Percentiles rank a stretch among this genome's conserved stretches.
These are phyloP conservation scores for Penicillium cosmopolitanum DNA, from an alignment of 495 filamentous ascomycete species.

Conservation along the genomic window DNA sequence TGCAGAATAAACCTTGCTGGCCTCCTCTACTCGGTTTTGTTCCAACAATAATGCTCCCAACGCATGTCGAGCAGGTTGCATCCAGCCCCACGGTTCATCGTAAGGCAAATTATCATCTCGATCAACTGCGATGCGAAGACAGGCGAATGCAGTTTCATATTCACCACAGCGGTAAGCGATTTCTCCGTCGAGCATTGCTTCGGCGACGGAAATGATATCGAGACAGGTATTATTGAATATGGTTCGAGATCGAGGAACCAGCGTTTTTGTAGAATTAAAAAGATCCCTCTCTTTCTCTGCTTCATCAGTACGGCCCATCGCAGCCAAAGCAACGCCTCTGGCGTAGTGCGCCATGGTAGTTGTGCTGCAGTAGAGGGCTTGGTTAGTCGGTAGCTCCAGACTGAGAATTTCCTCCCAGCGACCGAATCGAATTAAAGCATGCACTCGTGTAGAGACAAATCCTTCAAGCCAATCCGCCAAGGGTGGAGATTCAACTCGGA, in stretches of 20 bases:
- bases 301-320: slow-evolving; percentile 46
- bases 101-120: slow-evolving; percentile 62
- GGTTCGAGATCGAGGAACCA: slow-evolving; percentile 56
- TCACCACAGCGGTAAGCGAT: slow-evolving; percentile 65
- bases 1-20: slow-evolving; percentile 57
- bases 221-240: slow-evolving; percentile 66
- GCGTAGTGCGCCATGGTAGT: slow-evolving; percentile 68
- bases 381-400: slow-evolving; percentile 53
- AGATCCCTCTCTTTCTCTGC: slow-evolving; percentile 48
- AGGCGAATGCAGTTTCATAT: slow-evolving; percentile 55
- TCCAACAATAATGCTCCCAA: slow-evolving; percentile 66
- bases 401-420: slow-evolving; percentile 61
- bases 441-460: slow-evolving; percentile 63
- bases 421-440: slow-evolving; percentile 69
- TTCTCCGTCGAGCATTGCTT: slow-evolving; percentile 70
- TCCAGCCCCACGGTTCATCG: slow-evolving; percentile 73
- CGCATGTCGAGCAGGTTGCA: slow-evolving; percentile 69
- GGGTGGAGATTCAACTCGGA: slow-evolving; percentile 64
- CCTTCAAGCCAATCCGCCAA: slow-evolving; percentile 76
- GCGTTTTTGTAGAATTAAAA: slow-evolving; percentile 49
- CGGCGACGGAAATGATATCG: slow-evolving; percentile 61
- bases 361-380: slow-evolving; percentile 61
- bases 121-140: slow-evolving; percentile 55
- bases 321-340: slow-evolving; percentile 65
- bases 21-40: slow-evolving; percentile 59